phyloP scores from a whole-genome alignment of 257 asterid genomes.

The Coffea canephora region DNA sequence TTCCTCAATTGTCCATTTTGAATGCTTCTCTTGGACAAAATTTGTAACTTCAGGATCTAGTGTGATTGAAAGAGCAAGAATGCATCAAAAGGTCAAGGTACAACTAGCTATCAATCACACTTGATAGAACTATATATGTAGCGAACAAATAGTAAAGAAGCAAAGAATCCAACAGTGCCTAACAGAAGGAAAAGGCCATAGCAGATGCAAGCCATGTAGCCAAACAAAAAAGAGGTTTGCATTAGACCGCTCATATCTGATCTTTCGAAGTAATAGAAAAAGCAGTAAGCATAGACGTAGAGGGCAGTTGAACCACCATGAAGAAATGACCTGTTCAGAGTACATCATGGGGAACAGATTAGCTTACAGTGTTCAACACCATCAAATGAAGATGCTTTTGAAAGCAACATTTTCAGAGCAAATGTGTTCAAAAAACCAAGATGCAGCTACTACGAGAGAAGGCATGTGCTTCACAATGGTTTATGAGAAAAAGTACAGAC shows the following conservation, averaged over 20 bases:
- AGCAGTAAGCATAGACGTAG: constrained; percentile 23
- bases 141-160: constrained; percentile 29
- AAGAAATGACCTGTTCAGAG: not conserved
- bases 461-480: not conserved
- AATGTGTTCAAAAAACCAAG: not conserved
- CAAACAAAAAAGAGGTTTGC: constrained; percentile 37
- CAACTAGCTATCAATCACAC: constrained; percentile 22
- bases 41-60: too few species aligned
- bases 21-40: too few species aligned
- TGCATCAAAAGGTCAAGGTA: not conserved
- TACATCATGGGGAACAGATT: not conserved
- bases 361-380: not conserved
- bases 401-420: not conserved
- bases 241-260: constrained; percentile 27
- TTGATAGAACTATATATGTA: constrained; percentile 28
- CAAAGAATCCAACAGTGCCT: constrained; percentile 27
- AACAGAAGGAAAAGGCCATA: constrained; percentile 33
- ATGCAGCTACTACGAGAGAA: constrained; percentile 3
- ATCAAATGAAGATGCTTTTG: not conserved
- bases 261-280: constrained; percentile 21
- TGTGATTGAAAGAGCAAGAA: too few species aligned
- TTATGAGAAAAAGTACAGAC: too few species aligned
- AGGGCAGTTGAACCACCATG: constrained; percentile 31
- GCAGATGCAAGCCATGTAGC: constrained; percentile 35
- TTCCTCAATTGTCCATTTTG: too few species aligned